These are phyloP conservation scores for Penicillium concentricum DNA, from an alignment of 2,329 filamentous ascomycete species.

Conservation along the genomic window DNA sequence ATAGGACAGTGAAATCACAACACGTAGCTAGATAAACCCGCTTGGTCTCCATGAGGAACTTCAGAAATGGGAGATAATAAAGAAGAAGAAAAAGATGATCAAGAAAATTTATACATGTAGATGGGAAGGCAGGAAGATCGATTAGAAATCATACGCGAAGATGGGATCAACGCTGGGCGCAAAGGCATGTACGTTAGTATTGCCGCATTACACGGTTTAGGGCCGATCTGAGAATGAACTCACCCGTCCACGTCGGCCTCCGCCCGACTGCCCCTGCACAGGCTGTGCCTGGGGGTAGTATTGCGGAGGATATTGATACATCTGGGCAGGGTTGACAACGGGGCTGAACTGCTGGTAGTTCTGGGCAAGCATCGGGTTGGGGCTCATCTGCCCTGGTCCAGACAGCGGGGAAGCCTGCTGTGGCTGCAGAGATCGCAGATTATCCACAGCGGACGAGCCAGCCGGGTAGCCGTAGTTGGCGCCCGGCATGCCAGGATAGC, in stretches of 20 bases:
- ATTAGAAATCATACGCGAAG: constrained; percentile 23
- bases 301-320: constrained; percentile 56
- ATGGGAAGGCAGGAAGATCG: constrained; percentile 28
- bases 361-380: constrained; percentile 50
- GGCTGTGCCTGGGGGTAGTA: constrained; percentile 48
- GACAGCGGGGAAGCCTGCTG: constrained; percentile 38
- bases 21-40: constrained; percentile 34
- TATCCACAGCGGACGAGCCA: constrained; percentile 42
- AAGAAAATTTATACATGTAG: constrained; percentile 37
- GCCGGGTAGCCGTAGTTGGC: constrained; percentile 46
- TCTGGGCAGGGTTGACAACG: constrained; percentile 42
- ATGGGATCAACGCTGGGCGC: constrained; percentile 33
- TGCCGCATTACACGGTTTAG: constrained; percentile 5
- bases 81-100: constrained; percentile 22
- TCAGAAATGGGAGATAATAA: constrained; percentile 24
- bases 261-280: constrained; percentile 45
- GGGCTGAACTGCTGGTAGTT: constrained; percentile 49
- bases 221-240: constrained; percentile 30
- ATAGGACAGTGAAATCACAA: constrained; percentile 28
- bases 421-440: constrained; percentile 41
- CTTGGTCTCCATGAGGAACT: constrained; percentile 28
- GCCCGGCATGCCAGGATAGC: constrained; percentile 47
- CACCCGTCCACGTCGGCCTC: constrained; percentile 56
- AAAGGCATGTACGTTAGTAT: neutral
- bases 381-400: constrained; percentile 37